Conservation (phyloP, 805 yeast genomes). For the Kregervanrija fluxuum region DNA sequence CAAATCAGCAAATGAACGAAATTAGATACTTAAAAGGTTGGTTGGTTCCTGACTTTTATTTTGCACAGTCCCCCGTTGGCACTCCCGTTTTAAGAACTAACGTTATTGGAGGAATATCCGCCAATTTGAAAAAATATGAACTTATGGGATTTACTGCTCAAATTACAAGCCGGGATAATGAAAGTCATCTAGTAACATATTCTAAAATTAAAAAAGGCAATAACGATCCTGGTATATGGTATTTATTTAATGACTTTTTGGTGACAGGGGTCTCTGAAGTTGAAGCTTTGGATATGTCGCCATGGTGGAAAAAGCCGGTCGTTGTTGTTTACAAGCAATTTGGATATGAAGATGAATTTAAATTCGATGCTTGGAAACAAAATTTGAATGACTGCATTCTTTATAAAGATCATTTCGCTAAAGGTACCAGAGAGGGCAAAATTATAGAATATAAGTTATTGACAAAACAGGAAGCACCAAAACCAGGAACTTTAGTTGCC, state of each 20-base stretch:
- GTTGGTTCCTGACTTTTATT: constrained; percentile 55
- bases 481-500: constrained; percentile 72
- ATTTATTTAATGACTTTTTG: constrained; percentile 82
- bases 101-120: constrained; percentile 16
- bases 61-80: constrained; percentile 21
- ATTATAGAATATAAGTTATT: constrained; percentile 62
- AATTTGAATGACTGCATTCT: constrained; percentile 57
- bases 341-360: constrained; percentile 32
- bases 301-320: constrained; percentile 82
- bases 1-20: constrained; percentile 45
- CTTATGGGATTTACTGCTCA: constrained; percentile 66
- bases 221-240: constrained; percentile 43
- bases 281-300: constrained; percentile 68
- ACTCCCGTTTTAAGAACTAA: constrained; percentile 20
- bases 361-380: constrained; percentile 44
- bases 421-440: constrained; percentile 51
- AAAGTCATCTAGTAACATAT: constrained; percentile 51
- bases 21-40: constrained; percentile 46
- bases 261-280: constrained; percentile 67
- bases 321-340: constrained; percentile 56
- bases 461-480: constrained; percentile 64
- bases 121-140: constrained; percentile 39
- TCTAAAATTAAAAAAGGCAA: constrained; percentile 12
- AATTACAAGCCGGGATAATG: constrained; percentile 46
- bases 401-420: constrained; percentile 68